Conservation (phyloP, 106 monocot species). For the Dendrobium officinale region DNA sequence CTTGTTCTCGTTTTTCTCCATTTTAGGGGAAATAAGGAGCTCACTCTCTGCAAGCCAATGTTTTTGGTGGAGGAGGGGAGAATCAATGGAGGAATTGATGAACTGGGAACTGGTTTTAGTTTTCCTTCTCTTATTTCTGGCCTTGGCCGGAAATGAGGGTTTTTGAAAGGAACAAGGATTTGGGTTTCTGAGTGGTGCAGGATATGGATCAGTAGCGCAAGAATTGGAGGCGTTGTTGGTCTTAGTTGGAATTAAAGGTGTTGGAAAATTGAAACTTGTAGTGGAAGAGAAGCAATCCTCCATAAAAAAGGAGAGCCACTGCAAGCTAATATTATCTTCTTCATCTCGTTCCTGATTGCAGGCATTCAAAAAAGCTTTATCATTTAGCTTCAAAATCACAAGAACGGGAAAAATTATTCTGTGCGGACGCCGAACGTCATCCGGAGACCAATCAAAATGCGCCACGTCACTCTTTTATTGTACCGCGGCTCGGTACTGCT, state of each 20-base stretch:
- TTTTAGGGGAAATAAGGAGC: conserved; percentile 43
- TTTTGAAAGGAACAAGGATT: not conserved
- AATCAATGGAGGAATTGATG: no score
- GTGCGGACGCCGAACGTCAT: no score
- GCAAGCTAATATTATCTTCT: conserved; percentile 34
- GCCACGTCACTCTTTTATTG: no score
- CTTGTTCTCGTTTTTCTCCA: not conserved
- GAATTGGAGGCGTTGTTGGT: no score
- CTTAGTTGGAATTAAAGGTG: no score
- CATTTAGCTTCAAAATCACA: no score
- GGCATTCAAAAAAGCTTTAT: no score
- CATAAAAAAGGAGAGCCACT: conserved; percentile 70
- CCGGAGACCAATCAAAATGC: no score
- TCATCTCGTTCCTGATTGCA: conserved; percentile 24
- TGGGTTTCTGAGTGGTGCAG: conserved; percentile 1
- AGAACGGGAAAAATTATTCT: no score
- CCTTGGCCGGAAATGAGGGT: conserved; percentile 16
- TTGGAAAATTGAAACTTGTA: no score
- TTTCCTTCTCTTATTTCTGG: conserved; percentile 19
- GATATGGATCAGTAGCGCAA: conserved; percentile 3
- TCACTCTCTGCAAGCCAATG: conserved; percentile 84
- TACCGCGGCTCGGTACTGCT: no score
- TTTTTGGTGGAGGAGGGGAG: conserved; percentile 41
- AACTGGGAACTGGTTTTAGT: not conserved
- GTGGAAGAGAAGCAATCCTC: conserved; percentile 57